Evolutionary conservation across 208 protist species (phyloP).

Genomic region (Blechomonas ayalai): DNA sequence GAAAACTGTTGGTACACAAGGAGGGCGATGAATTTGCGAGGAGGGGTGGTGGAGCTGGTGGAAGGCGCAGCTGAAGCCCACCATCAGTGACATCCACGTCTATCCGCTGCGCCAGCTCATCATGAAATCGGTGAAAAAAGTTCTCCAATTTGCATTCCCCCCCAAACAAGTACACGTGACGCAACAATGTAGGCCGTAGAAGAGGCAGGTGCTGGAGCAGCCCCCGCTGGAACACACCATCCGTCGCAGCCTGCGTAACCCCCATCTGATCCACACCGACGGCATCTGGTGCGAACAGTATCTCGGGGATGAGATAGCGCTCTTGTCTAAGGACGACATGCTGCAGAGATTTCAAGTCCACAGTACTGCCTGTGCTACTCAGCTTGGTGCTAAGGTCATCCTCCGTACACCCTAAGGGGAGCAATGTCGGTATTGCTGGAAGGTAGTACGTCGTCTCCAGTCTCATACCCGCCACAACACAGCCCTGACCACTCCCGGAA

Average conservation of each 20-base stretch:
- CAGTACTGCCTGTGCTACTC: neutral
- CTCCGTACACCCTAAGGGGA: slow-evolving; percentile 54
- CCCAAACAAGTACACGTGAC: slow-evolving; percentile 44
- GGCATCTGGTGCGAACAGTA: slow-evolving; percentile 68
- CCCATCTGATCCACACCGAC: slow-evolving; percentile 58
- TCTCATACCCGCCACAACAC: neutral
- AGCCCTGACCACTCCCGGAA: slow-evolving; percentile 1
- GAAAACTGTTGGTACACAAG: neutral
- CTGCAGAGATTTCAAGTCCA: slow-evolving; percentile 15
- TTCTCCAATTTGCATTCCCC: slow-evolving; percentile 27
- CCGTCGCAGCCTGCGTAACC: slow-evolving; percentile 30
- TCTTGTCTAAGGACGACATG: slow-evolving; percentile 51
- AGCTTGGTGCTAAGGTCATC: slow-evolving; percentile 27
- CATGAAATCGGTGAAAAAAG: slow-evolving; percentile 29
- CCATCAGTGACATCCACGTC: neutral
- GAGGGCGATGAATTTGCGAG: neutral
- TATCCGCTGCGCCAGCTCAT: slow-evolving; percentile 21
- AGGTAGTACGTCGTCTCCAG: slow-evolving; percentile 47
- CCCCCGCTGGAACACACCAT: slow-evolving; percentile 31
- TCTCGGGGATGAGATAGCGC: slow-evolving; percentile 64
- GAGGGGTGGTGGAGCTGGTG: neutral
- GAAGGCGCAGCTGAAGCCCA: neutral
- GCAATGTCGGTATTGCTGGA: slow-evolving; percentile 51
- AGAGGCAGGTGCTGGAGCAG: slow-evolving; percentile 24
- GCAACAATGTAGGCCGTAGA: slow-evolving; percentile 26